Percentiles rank a stretch among this genome's conserved stretches.
Evolutionary conservation across 2,329 filamentous ascomycete species (phyloP).

Genomic region (Venturia oleaginea): DNA sequence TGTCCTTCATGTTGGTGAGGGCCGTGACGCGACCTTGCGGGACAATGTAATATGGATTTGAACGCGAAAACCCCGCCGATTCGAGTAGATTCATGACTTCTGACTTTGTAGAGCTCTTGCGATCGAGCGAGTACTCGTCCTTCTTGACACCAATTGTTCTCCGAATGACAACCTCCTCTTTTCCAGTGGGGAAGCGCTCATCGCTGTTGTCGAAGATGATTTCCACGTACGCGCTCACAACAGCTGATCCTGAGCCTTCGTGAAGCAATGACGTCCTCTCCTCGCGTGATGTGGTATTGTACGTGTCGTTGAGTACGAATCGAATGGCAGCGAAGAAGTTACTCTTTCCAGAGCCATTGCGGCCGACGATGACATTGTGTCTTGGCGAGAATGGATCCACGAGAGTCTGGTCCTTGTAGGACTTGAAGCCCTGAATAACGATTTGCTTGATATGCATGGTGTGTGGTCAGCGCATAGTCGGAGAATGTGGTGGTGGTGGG

Average conservation of each 20-base stretch:
- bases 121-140: constrained; percentile 95
- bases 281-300: constrained; percentile 90
- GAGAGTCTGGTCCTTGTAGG: constrained; percentile 98
- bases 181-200: constrained; percentile 87
- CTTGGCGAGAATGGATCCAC: constrained; percentile 97
- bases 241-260: constrained; percentile 93
- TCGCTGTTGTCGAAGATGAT: constrained; percentile 98
- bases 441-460: constrained; percentile 92
- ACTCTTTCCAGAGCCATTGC: constrained; percentile 98
- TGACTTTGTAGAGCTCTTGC: constrained; percentile 88
- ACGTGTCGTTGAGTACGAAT: constrained; percentile 95
- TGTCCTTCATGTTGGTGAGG: constrained; percentile 97
- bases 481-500: not conserved
- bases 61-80: constrained; percentile 90
- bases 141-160: constrained; percentile 96
- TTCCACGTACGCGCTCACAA: constrained; percentile 99
- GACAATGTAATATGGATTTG: constrained; percentile 98
- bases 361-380: constrained; percentile 96
- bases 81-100: constrained; percentile 95
- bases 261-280: constrained; percentile 86
- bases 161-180: constrained; percentile 80
- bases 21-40: constrained; percentile 93
- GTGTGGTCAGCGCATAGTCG: not conserved
- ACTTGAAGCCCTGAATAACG: constrained; percentile 99
- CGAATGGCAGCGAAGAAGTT: constrained; percentile 99